These are phyloP conservation scores for Phytophthora ramorum DNA, from an alignment of 352 stramenopile genomes.

Conservation along the genomic window DNA sequence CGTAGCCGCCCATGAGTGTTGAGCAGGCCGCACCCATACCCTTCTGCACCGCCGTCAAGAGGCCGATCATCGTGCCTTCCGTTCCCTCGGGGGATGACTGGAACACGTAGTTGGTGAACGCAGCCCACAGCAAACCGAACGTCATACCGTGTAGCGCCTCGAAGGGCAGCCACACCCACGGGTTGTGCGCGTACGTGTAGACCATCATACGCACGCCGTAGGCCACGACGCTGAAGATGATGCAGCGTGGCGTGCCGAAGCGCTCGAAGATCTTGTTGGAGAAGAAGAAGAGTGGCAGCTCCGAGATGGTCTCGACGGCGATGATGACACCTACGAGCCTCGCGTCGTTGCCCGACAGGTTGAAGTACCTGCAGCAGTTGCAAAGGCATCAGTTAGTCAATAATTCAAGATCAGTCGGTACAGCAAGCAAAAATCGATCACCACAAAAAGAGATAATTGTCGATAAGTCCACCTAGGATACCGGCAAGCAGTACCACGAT, in stretches of 20 bases:
- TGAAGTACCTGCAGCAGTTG: slow-evolving; percentile 49
- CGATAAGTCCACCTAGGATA: slow-evolving; percentile 64
- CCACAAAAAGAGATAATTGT: slow-evolving; percentile 52
- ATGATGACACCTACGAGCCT: slow-evolving; percentile 77
- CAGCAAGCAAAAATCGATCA: too few relatives aligned
- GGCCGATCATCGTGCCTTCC: slow-evolving; percentile 76
- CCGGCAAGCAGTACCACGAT: slow-evolving; percentile 71
- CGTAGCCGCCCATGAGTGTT: slow-evolving; percentile 72
- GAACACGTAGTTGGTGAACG: slow-evolving; percentile 84
- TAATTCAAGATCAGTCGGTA: too few relatives aligned
- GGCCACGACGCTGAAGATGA: slow-evolving; percentile 59
- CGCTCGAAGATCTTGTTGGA: slow-evolving; percentile 72
- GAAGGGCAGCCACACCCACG: slow-evolving; percentile 69
- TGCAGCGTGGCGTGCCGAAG: too few relatives aligned
- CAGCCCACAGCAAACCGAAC: too few relatives aligned
- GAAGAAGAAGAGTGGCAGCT: slow-evolving; percentile 81
- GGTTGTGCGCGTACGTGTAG: slow-evolving; percentile 70
- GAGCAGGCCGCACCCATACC: slow-evolving; percentile 65
- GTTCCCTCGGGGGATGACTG: slow-evolving; percentile 63
- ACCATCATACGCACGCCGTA: slow-evolving; percentile 68
- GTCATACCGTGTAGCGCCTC: slow-evolving; percentile 76
- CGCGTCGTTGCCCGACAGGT: slow-evolving; percentile 67
- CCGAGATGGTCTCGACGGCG: slow-evolving; percentile 68
- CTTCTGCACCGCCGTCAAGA: slow-evolving; percentile 75
- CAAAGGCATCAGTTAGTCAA: background rate